Evolutionary conservation across 495 filamentous ascomycete genomes (phyloP).

Genomic region (Terfezia boudieri): DNA sequence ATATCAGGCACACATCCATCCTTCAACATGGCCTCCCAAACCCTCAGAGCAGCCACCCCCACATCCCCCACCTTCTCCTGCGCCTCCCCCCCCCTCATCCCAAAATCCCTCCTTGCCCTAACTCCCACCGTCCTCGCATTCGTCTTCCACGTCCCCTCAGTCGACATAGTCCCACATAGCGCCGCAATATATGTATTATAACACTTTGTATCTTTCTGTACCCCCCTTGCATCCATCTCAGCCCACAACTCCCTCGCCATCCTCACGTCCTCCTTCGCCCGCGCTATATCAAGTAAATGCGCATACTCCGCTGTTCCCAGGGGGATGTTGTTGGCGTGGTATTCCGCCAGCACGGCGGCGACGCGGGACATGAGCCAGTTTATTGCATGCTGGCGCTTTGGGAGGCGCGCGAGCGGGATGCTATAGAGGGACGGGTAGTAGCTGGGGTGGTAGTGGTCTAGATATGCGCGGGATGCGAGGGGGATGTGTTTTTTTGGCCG

Average conservation of each 20-base stretch:
- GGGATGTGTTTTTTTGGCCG: constrained; percentile 5
- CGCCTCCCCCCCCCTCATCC: background rate
- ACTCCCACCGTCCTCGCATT: constrained; percentile 2
- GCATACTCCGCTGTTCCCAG: constrained; percentile 28
- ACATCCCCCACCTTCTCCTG: background rate
- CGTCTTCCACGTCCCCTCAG: constrained; percentile 4
- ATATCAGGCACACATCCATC: constrained; percentile 28
- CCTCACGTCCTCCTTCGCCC: constrained; percentile 24
- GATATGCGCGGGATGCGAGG: constrained; percentile 4
- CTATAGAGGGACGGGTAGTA: background rate
- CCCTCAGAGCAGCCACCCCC: constrained; percentile 11
- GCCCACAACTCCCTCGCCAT: constrained; percentile 32
- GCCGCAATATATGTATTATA: constrained; percentile 32
- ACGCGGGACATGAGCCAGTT: constrained; percentile 7
- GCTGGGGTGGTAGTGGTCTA: background rate
- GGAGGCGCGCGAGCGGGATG: no score
- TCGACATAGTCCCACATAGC: constrained; percentile 7
- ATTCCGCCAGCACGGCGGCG: constrained; percentile 3
- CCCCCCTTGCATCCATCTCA: constrained; percentile 21
- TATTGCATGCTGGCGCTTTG: background rate
- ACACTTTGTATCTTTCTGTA: constrained; percentile 29
- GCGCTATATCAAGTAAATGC: constrained; percentile 33
- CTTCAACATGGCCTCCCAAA: constrained; percentile 31
- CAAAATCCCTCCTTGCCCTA: constrained; percentile 2
- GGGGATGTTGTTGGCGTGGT: constrained; percentile 7